phyloP scores from a whole-genome alignment of 2,329 filamentous ascomycete genomes.

The Microdochium trichocladiopsis region DNA sequence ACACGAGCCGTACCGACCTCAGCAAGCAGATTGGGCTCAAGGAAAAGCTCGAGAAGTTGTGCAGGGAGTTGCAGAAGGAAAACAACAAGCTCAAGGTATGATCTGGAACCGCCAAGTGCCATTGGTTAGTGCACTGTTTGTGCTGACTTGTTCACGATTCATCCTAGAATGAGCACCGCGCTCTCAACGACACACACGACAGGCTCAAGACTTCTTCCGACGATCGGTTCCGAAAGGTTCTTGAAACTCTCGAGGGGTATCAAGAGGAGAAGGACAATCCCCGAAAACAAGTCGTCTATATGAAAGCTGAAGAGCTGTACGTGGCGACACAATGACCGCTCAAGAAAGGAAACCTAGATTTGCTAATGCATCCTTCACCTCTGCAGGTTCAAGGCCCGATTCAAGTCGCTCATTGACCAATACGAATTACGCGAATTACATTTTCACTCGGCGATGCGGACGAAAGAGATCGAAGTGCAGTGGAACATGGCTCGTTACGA shows the following conservation, averaged over 20 bases:
- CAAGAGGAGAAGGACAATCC: conserved; percentile 82
- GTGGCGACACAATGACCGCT: conserved; percentile 25
- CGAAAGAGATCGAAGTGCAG: conserved; percentile 93
- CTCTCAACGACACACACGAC: conserved; percentile 78
- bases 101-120: neutral
- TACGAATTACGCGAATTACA: conserved; percentile 94
- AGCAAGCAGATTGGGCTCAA: conserved; percentile 87
- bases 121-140: neutral
- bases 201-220: conserved; percentile 78
- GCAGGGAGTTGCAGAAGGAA: conserved; percentile 87
- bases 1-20: conserved; percentile 78
- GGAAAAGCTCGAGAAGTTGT: conserved; percentile 95
- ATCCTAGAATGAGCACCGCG: conserved; percentile 80
- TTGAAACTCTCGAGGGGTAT: conserved; percentile 80
- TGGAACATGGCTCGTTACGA: conserved; percentile 85
- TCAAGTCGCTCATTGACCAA: conserved; percentile 93
- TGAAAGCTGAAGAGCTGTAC: conserved; percentile 85
- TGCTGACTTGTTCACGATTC: neutral
- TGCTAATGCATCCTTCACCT: conserved; percentile 5
- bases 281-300: conserved; percentile 71
- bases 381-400: conserved; percentile 69
- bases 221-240: conserved; percentile 71
- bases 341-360: neutral
- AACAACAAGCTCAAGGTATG: conserved; percentile 95
- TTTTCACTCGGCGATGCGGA: conserved; percentile 84